Percentiles rank a stretch among this genome's conserved stretches.
These are phyloP conservation scores for Eucalyptus marginata DNA, from an alignment of 345 rosid species.

Conservation along the genomic window DNA sequence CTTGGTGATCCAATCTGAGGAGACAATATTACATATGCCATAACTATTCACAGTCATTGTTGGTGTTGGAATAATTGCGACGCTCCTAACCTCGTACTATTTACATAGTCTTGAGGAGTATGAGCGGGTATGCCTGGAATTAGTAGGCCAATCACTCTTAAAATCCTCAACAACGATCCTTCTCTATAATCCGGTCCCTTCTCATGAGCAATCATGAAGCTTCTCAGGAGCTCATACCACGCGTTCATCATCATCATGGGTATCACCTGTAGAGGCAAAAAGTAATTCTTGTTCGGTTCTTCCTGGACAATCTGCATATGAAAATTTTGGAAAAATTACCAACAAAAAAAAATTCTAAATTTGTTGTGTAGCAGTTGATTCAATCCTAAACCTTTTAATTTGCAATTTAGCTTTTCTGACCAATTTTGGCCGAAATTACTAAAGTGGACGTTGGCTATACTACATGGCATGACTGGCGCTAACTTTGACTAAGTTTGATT, in stretches of 20 bases:
- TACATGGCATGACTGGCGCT: not conserved
- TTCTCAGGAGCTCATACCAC: constrained; percentile 42
- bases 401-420: not conserved
- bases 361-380: fast-evolving
- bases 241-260: constrained; percentile 32
- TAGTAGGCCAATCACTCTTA: not conserved
- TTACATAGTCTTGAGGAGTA: not conserved
- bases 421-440: not conserved
- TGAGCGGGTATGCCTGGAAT: not conserved
- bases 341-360: not conserved
- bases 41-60: not conserved
- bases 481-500: not conserved
- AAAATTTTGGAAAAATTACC: not conserved
- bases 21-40: not conserved
- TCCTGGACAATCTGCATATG: constrained; percentile 26
- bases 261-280: constrained; percentile 17
- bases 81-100: not conserved
- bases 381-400: not conserved
- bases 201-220: constrained; percentile 4
- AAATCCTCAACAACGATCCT: not conserved
- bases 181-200: not conserved
- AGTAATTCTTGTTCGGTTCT: constrained; percentile 70
- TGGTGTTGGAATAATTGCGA: not conserved
- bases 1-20: not conserved
- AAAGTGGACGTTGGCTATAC: not conserved